Base-by-base conservation (phyloP, 345 rosid genomes). In the Pistacia integerrima region DNA sequence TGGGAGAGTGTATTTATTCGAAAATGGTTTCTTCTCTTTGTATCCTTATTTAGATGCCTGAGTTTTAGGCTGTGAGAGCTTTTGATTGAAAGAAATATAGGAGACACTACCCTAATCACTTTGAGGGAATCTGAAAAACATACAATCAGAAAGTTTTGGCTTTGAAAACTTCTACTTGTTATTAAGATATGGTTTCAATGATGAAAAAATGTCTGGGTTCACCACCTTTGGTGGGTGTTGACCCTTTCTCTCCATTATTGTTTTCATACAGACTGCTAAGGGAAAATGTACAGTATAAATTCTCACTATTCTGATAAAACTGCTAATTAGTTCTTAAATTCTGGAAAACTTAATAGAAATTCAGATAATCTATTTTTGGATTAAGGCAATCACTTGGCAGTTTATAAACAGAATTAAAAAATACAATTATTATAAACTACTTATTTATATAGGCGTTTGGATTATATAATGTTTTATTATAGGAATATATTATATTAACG, bases 1-100 rank as follows among this genome's bases (percentile, higher is more conserved):
- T 79, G 77, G 74, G 66, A 48, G 22, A 72, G 54, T 54, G 73
- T 56, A 55, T 57, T 30, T 57, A 22, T 57, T 57, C 2, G 44
- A 48, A 67, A 65, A 55, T 38, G 54, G 33, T 74, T 38, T 64
- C 77, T 62, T 73, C 33, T 16, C 63, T 64, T 55, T 41, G 71
- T 54, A 41, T 74, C 56, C 11, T 54, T 20, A 38, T 55, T 74
- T 66, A 36, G 14, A 64, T 52, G 61, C 71, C 71, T 67, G 41
- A 46, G 35, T 46, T 67, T 12, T 67, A 64, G 67, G 41, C 18
- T 60, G 36, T 59, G 28, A 60, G 6, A 74, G 30, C 16, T 74
- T 63, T 64, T 64, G 63, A 49, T 44, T 11, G 16, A 33, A 35
- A 35, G 25, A 64, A 52, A 49, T 46, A 10, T 46, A 62, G 60